Evolutionary conservation across 2,329 filamentous ascomycete species (phyloP).

Genomic region (Penicillium sp.): DNA sequence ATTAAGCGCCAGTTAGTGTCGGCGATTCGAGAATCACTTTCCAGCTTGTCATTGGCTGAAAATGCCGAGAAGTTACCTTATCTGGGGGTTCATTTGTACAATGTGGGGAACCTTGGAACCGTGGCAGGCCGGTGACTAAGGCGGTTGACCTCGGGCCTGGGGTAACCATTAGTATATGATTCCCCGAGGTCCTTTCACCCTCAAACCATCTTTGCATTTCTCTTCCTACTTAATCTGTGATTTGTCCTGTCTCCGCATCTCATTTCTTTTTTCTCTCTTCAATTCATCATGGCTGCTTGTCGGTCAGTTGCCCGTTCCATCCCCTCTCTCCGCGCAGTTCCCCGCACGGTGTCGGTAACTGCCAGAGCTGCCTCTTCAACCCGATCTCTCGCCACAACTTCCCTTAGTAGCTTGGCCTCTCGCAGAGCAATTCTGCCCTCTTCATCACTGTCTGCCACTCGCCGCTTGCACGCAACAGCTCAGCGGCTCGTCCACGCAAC

Average conservation of each 20-base stretch:
- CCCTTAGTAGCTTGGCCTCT: slow-evolving; percentile 14
- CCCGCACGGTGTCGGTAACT: slow-evolving; percentile 28
- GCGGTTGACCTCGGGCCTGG: slow-evolving; percentile 21
- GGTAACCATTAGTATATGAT: slow-evolving; percentile 12
- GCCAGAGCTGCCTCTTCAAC: slow-evolving; percentile 22
- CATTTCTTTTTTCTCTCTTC: neutral
- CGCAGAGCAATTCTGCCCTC: slow-evolving; percentile 15
- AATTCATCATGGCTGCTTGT: slow-evolving; percentile 31
- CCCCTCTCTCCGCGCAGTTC: slow-evolving; percentile 34
- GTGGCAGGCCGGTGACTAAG: neutral
- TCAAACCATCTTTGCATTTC: neutral
- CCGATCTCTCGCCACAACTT: slow-evolving; percentile 22
- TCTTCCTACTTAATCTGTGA: slow-evolving; percentile 1
- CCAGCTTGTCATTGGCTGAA: slow-evolving; percentile 9
- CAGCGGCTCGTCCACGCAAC: slow-evolving; percentile 45
- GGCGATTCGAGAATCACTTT: slow-evolving; percentile 5
- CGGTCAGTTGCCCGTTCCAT: slow-evolving; percentile 31
- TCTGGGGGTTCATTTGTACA: slow-evolving; percentile 6
- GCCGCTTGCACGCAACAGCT: slow-evolving; percentile 47
- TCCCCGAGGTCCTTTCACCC: neutral
- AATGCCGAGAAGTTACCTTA: slow-evolving; percentile 17
- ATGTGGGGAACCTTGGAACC: slow-evolving; percentile 12
- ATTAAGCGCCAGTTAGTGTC: slow-evolving; percentile 1
- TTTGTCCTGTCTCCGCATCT: neutral
- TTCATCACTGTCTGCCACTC: slow-evolving; percentile 21